A percentile compares a stretch with the other conserved stretches of the same genome.
phyloP scores from a whole-genome alignment of 2,329 filamentous ascomycete genomes.

The Capronia americana region DNA sequence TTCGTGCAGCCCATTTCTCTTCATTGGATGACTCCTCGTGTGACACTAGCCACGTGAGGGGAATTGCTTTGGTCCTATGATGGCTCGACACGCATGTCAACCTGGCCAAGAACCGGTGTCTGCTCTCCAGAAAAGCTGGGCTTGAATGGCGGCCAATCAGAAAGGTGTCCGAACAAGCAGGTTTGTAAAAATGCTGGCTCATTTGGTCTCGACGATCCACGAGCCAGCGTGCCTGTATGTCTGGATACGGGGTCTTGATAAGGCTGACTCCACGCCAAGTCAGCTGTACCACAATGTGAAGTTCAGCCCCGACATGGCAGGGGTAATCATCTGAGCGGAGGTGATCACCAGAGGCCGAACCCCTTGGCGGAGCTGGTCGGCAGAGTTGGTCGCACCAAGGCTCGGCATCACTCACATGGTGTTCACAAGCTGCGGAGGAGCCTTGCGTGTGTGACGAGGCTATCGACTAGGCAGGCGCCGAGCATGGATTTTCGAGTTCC shows the following conservation, averaged over 20 bases:
- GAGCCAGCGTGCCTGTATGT: background rate
- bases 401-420: background rate
- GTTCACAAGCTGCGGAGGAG: background rate
- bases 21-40: background rate
- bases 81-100: background rate
- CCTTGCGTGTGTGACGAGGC: background rate
- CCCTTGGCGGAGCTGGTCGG: background rate
- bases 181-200: background rate
- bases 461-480: background rate
- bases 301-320: background rate
- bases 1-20: background rate
- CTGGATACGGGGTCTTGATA: background rate
- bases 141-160: background rate
- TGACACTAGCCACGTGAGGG: conserved; percentile 4
- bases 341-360: no score
- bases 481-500: background rate
- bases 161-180: background rate
- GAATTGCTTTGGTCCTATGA: background rate
- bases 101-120: background rate
- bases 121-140: background rate
- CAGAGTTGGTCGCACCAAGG: background rate
- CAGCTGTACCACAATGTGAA: background rate
- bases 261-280: background rate
- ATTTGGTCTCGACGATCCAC: background rate
- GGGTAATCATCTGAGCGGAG: background rate